Evolutionary conservation across 2,329 filamentous ascomycete genomes (phyloP), one percentile per base, ranked within the genome.

Genomic region (Fusarium phyllophilum): DNA sequence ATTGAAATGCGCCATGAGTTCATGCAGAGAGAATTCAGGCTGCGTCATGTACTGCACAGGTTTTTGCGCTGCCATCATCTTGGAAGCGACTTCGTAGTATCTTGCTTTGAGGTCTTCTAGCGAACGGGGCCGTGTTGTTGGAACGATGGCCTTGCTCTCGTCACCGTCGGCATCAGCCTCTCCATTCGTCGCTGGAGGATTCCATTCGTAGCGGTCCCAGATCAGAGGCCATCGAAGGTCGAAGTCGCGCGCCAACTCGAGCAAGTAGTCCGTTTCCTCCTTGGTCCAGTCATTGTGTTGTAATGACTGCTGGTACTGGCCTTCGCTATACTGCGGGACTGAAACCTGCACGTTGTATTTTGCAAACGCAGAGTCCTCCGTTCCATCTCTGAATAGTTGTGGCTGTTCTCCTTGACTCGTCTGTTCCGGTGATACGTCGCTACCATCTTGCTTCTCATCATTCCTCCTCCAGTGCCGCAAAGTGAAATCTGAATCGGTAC

Each of bases 91-190:
- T 62, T 92, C 90, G 83, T 98, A 99, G 84, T 97, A 98, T 60
- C 96, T 90, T 22, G 92, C 89, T 82, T 99, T 99, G 69, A 99
- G 85, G 70, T 97, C 94, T 81, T 99, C 96, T 86, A 98, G 91
- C 4, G 90, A 91, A 46, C 96, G 90, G 13, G 80, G 81, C 64
- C 87, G 89, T 7, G 85, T 79, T 10, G 86, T 86, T 2, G 87
- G 82, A 38, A 91, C 84, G 34, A 92, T 83, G 5, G 88, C 89
- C 58, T 86, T 89, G 66, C 83, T 85, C 70, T 86, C 84, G 52
- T 85, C 83, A 49, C 83, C 84, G 44, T 86, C 83, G 24, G 79
- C 82, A 8, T 85, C 84, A 4, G 84, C 84, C 54, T 87, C 84
- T 59, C 83, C 83, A 54, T 86, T 84, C 5, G 83, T 82, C 5